Base-by-base conservation (phyloP, 2,329 filamentous ascomycete species). In the Cladosporium sp. region DNA sequence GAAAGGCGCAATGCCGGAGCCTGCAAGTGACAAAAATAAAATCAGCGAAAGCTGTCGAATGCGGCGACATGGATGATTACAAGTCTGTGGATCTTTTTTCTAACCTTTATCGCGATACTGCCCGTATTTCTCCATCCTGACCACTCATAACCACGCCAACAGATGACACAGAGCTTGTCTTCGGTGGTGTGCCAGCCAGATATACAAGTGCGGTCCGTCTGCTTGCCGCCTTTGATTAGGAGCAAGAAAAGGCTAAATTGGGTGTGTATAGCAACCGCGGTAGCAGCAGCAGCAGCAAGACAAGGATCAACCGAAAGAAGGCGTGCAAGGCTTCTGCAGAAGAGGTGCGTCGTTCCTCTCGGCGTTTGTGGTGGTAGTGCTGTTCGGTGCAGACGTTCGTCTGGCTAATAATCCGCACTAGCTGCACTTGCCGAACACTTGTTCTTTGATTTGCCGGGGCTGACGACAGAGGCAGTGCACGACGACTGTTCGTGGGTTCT, bases 1-100 rank as follows among this genome's bases (percentile, higher is more conserved):
- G 74, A 99, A 99, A 52, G 93, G 93, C 57, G 93, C 89, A 68
- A 99, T 95, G 63, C 93, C 92, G 59, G 93, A 95, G 58, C 91
- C 92, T 97, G 61, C 17, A 51, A 17, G n/a, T n/a, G n/a, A n/a
- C n/a, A n/a, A n/a, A n/a, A 52, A 52, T 27, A 17, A 37, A 17
- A 27, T 27, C 9, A 9, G 22, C 22, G 22, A 27, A 27, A 27
- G 20, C 24, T 15, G n/a, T 20, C 37, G 49, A 20, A n/a, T n/a
- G n/a, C n/a, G n/a, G n/a, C n/a, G n/a, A n/a, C n/a, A n/a, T n/a
- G n/a, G n/a, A n/a, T n/a, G n/a, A n/a, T n/a, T 27, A 41, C 43
- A 43, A 42, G 18, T 30, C 38, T 48, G 54, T 66, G 58, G 75
- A n/a, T n/a, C 9, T 27, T 5, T 27, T 27, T 9, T 27, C 22